phyloP scores from a whole-genome alignment of 2,329 filamentous ascomycete species.

The Nakataea oryzae region DNA sequence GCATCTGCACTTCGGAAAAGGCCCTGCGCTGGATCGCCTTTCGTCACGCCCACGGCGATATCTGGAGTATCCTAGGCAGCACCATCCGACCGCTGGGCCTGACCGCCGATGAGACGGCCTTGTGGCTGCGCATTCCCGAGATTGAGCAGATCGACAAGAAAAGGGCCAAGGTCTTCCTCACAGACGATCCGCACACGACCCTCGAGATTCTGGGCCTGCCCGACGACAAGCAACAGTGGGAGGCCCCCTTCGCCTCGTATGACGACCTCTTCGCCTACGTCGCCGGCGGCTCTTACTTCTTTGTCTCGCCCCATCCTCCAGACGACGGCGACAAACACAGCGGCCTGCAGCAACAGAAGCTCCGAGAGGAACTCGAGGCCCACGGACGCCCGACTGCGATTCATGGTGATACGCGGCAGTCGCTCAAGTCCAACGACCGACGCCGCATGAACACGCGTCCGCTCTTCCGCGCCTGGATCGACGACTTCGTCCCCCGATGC shows the following conservation, averaged over 20 bases:
- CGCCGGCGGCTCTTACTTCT: conserved; percentile 47
- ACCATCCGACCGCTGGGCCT: conserved; percentile 58
- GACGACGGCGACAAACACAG: conserved; percentile 7
- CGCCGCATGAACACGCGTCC: conserved; percentile 42
- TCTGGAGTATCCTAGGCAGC: conserved; percentile 54
- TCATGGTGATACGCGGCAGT: background rate
- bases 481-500: conserved; percentile 50
- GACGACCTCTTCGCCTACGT: conserved; percentile 54
- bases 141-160: conserved; percentile 51
- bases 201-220: conserved; percentile 56
- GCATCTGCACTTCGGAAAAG: conserved; percentile 32
- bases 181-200: conserved; percentile 40
- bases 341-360: background rate
- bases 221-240: conserved; percentile 29
- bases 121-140: conserved; percentile 58
- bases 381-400: background rate
- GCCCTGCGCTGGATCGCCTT: conserved; percentile 54
- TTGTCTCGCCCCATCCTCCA: conserved; percentile 16
- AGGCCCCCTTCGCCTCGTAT: conserved; percentile 40
- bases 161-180: conserved; percentile 48
- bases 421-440: conserved; percentile 43
- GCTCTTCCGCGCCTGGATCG: conserved; percentile 49
- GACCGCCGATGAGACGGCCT: conserved; percentile 49
- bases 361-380: background rate
- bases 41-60: conserved; percentile 61